phyloP scores from a whole-genome alignment of 441 rosid species.

The Pelargonium citronellum region DNA sequence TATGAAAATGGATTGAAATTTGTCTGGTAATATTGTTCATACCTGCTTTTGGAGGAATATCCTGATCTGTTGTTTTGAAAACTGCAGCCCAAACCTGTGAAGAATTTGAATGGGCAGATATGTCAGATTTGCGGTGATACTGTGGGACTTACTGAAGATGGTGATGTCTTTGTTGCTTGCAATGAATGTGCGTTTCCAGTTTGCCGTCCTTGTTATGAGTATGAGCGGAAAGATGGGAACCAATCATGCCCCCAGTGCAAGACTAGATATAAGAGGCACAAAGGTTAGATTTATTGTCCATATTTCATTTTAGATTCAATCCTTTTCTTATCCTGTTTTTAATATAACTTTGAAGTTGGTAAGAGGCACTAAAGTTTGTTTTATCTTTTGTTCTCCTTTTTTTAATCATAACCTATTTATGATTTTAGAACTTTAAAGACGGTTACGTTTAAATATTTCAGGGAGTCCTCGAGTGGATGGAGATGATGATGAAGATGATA shows the following conservation, averaged over 20 bases:
- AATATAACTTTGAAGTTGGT: background rate
- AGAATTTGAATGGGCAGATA: slow-evolving; percentile 60
- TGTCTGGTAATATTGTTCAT: slow-evolving; percentile 3
- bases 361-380: slow-evolving; percentile 7
- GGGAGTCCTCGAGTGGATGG: slow-evolving; percentile 79
- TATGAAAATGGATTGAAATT: slow-evolving; percentile 6
- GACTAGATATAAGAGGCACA: slow-evolving; percentile 68
- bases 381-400: background rate
- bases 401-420: background rate
- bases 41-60: background rate
- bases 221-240: slow-evolving; percentile 76
- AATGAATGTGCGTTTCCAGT: slow-evolving; percentile 93
- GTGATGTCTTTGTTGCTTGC: slow-evolving; percentile 80
- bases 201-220: slow-evolving; percentile 85
- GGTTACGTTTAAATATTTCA: slow-evolving; percentile 23
- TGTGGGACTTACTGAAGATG: slow-evolving; percentile 50
- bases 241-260: slow-evolving; percentile 81
- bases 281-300: slow-evolving; percentile 35
- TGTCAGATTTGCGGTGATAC: slow-evolving; percentile 84
- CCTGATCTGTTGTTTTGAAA: background rate
- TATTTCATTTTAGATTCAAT: background rate
- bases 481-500: slow-evolving; percentile 74
- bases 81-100: slow-evolving; percentile 52
- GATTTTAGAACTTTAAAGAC: background rate
- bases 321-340: background rate